A percentile compares a stretch with the other conserved stretches of the same genome.
Conservation (phyloP, 1,284 basidiomycete genomes). For the Leccinum solheimii region DNA sequence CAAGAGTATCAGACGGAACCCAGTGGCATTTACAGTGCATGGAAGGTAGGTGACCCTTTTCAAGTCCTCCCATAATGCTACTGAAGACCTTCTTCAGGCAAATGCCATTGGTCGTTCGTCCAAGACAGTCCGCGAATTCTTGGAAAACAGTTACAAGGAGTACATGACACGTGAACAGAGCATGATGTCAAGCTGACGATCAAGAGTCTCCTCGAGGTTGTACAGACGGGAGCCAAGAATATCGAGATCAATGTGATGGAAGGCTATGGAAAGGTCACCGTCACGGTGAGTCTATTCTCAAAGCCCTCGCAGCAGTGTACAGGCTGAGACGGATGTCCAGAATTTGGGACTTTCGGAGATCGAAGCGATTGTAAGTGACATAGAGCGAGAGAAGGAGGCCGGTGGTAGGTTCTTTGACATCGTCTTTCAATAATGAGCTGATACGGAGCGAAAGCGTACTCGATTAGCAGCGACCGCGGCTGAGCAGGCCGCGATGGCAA, state of each 20-base stretch:
- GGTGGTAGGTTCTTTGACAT: slow-evolving; percentile 60
- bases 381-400: slow-evolving; percentile 95
- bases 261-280: slow-evolving; percentile 83
- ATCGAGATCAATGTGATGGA: slow-evolving; percentile 98
- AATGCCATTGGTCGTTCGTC: slow-evolving; percentile 97
- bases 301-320: background rate
- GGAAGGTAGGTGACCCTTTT: slow-evolving; percentile 73
- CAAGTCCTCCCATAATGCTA: background rate
- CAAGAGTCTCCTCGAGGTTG: slow-evolving; percentile 96
- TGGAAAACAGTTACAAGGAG: slow-evolving; percentile 98
- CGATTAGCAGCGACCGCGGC: slow-evolving; percentile 63
- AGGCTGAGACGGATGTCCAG: slow-evolving; percentile 41
- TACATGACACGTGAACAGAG: slow-evolving; percentile 86
- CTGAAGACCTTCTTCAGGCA: slow-evolving; percentile 54
- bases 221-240: slow-evolving; percentile 99
- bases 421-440: slow-evolving; percentile 64
- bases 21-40: slow-evolving; percentile 96
- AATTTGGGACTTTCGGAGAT: slow-evolving; percentile 86
- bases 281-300: slow-evolving; percentile 47
- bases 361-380: slow-evolving; percentile 86
- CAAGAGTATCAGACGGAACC: slow-evolving; percentile 96
- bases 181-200: slow-evolving; percentile 84
- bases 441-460: slow-evolving; percentile 85
- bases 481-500: slow-evolving; percentile 81
- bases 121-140: slow-evolving; percentile 97